Evolutionary conservation across 306 rosid genomes (phyloP), one percentile per base, ranked within the genome.

Genomic region (Cicer bijugum): DNA sequence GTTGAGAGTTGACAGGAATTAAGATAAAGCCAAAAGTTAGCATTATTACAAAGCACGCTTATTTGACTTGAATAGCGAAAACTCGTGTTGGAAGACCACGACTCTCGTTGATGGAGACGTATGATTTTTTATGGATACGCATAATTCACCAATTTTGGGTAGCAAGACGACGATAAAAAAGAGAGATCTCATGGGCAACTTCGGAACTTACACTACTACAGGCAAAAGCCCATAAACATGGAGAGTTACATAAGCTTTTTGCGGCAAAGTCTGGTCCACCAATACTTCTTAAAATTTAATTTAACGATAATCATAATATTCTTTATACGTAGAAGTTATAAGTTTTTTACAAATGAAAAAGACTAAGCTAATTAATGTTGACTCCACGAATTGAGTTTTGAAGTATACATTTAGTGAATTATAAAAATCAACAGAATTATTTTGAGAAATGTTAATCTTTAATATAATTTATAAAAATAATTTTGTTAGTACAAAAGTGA

Each of bases 41-140:
- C 15, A 45, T 74, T 78, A 63, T 71, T 73, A 43, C 17, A 67
- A 67, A 40, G 19, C 79, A 73, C 71, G 69, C 79, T 73, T 47
- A 58, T 67, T 73, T 73, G 83, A 53, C 79, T 38, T 10, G 64
- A 73, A 79, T 48, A 78, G 39, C 71, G 20, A 73, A 56, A 73
- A 35, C 40, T 56, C 56, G 69, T 44, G 69, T 79, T 73, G 57
- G 63, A 65, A 57, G 69, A 46, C 78, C 69, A 16, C n/a, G 8
- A 56, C 37, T 47, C 44, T 44, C 28, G 52, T 64, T 71, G 82
- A 79, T 43, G 28, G 43, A 4, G 72, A 78, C 39, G 40, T 43
- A 61, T 63, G 48, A 33, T 57, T 11, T 4, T 57, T 57, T 3
- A 44, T 2, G 2, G 19, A 23, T 67, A 10, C 19, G 6, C 2